Percentiles rank a stretch among this genome's conserved stretches.
Evolutionary conservation across 2,329 filamentous ascomycete genomes (phyloP).

Genomic region (Raffaelea deltoideospora): DNA sequence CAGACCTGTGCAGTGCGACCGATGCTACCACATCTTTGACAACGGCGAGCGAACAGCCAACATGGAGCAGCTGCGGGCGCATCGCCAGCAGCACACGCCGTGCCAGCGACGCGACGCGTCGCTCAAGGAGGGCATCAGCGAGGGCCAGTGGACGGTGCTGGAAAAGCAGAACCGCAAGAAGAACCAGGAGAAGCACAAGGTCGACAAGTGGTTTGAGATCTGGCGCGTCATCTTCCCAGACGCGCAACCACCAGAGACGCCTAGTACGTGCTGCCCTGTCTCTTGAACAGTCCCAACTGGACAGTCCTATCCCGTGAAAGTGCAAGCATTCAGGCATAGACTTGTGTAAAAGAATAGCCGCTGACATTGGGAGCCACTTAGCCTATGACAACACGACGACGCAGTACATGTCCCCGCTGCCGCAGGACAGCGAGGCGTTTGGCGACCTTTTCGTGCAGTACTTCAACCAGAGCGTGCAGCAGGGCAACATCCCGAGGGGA

Average conservation of each 20-base stretch:
- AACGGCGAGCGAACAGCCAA: constrained; percentile 6
- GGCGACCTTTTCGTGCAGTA: constrained; percentile 12
- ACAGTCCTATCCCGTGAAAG: too few relatives aligned
- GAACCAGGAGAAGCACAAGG: constrained; percentile 13
- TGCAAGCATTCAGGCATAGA: constrained; percentile 8
- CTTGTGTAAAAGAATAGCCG: too few relatives aligned
- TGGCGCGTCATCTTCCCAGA: constrained; percentile 14
- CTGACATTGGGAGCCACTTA: too few relatives aligned
- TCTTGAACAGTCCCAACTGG: too few relatives aligned
- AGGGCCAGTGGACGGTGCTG: constrained; percentile 12
- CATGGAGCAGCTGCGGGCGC: constrained; percentile 9
- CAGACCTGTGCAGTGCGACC: constrained; percentile 13
- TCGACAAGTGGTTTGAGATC: constrained; percentile 16
- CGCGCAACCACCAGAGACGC: constrained; percentile 9
- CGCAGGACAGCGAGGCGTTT: constrained; percentile 11
- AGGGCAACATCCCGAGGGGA: constrained; percentile 12
- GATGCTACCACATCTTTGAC: constrained; percentile 13
- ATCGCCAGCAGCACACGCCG: constrained; percentile 9
- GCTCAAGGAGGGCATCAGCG: constrained; percentile 13
- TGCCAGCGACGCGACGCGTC: constrained; percentile 11
- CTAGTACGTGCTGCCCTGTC: too few relatives aligned
- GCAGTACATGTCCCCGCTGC: too few relatives aligned
- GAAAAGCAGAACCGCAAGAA: constrained; percentile 14
- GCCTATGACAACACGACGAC: constrained; percentile 9
- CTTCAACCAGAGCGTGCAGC: constrained; percentile 12